A percentile compares a stretch with the other conserved stretches of the same genome.
phyloP scores from a whole-genome alignment of 2,329 filamentous ascomycete species.

The Chaetothyriales sp. region DNA sequence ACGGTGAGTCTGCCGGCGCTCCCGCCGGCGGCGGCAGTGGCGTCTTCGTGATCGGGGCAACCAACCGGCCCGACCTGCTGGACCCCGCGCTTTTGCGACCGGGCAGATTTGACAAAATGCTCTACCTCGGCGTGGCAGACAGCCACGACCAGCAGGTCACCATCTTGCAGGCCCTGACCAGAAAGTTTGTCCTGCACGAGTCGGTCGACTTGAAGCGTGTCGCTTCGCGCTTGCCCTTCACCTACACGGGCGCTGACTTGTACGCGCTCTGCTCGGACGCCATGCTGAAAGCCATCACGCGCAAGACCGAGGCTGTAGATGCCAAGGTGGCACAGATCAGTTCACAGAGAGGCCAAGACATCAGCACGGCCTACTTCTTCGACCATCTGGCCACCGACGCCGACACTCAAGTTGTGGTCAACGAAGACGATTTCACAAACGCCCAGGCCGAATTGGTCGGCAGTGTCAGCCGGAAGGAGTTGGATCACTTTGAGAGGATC shows the following conservation, averaged over 20 bases:
- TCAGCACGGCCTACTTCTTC: conserved; percentile 89
- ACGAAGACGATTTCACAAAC: conserved; percentile 71
- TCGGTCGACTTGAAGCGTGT: conserved; percentile 62
- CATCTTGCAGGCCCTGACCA: conserved; percentile 83
- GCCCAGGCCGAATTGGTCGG: conserved; percentile 81
- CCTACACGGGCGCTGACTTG: conserved; percentile 93
- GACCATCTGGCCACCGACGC: conserved; percentile 75
- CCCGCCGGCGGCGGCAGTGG: conserved; percentile 43
- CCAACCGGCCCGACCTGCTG: conserved; percentile 83
- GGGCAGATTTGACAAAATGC: conserved; percentile 94
- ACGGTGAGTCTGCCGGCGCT: conserved; percentile 36
- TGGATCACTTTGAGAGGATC: conserved; percentile 81
- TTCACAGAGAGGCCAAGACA: conserved; percentile 28
- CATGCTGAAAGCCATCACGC: conserved; percentile 96
- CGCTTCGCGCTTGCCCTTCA: conserved; percentile 70
- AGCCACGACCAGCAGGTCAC: conserved; percentile 93
- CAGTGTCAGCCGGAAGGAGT: conserved; percentile 80
- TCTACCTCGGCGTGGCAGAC: conserved; percentile 91
- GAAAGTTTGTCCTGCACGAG: conserved; percentile 82
- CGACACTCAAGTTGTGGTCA: conserved; percentile 77
- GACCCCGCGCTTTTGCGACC: conserved; percentile 81
- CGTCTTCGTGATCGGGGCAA: conserved; percentile 93
- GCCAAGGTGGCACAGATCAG: conserved; percentile 58
- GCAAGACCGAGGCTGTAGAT: conserved; percentile 73
- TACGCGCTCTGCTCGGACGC: conserved; percentile 95